These are phyloP conservation scores for Colletotrichum sp. DNA, from an alignment of 2,329 filamentous ascomycete species.

Conservation along the genomic window DNA sequence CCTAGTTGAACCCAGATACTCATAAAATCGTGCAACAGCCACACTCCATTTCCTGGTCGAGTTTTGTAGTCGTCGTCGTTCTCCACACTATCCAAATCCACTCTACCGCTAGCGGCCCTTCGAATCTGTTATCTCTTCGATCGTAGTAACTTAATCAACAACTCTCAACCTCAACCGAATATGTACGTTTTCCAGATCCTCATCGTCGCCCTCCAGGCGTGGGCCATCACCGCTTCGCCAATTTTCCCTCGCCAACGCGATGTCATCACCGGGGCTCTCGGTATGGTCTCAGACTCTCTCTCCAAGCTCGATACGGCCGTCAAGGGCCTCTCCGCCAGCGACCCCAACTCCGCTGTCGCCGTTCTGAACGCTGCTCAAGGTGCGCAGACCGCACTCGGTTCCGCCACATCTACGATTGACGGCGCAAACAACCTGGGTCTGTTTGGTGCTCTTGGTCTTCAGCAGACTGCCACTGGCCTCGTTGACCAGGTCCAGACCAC, in stretches of 20 bases:
- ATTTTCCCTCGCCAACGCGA: not conserved
- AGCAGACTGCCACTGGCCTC: constrained; percentile 6
- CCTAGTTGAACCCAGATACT: not conserved
- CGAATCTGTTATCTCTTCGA: not conserved
- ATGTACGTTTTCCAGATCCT: constrained; percentile 2
- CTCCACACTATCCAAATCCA: not conserved
- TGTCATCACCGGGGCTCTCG: constrained; percentile 7
- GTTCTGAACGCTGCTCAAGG: constrained; percentile 9
- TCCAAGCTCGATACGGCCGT: constrained; percentile 10
- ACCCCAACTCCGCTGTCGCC: not conserved
- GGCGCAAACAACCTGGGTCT: not conserved
- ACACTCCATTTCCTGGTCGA: not conserved
- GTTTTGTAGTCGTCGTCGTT: not conserved
- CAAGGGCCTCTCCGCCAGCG: not conserved
- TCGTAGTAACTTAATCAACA: not conserved
- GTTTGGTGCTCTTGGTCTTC: constrained; percentile 11
- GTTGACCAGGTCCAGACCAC: constrained; percentile 5
- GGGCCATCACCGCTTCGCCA: constrained; percentile 11
- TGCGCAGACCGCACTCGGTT: not conserved
- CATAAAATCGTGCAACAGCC: constrained; percentile 13
- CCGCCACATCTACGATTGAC: not conserved
- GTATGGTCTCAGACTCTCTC: not conserved
- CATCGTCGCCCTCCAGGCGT: constrained; percentile 11
- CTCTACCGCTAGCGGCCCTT: not conserved
- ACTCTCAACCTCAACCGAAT: not conserved